Evolutionary conservation across 306 rosid genomes (phyloP), one percentile per base, ranked within the genome.

Genomic region (Hippophae gyantsensis): DNA sequence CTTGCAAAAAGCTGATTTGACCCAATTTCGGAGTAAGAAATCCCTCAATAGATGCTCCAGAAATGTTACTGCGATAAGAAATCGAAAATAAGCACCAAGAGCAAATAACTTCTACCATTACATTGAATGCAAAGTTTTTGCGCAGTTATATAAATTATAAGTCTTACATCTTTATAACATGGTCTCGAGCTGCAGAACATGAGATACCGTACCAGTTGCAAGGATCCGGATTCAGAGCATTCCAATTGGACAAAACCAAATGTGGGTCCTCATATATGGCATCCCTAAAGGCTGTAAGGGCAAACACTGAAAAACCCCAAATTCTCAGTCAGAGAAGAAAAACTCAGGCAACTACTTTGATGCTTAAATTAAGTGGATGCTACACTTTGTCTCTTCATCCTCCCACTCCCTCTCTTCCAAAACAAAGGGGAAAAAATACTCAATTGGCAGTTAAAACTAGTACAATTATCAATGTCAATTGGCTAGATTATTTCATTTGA

Each of bases 11-110:
- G 74, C 78, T 79, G 63, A 93, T 80, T 72, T 82, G 81, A 46
- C 87, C 87, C 79, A 93, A 82, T 66, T 89, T 95, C 50, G 79
- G 88, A 42, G 84, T 80, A 58, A 93, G 77, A 79, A 80, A 86
- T 59, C 99, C 99, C 60, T 56, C 75, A 44, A 93, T 42, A 12
- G 84, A 82, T 52, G 87, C 81, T 56, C 90, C 86, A 13, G 99
- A 80, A 50, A 93, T 70, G 72, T 88, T 84, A 57, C 97, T 90
- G 82, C 82, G 70, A 61, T 69, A 69, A 72, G 44, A 57, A 56
- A 38, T 68, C 68, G 72, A 66, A 65, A 60, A 53, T 57, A 54
- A 54, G 58, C n/a, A 44, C 54, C 64, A 54, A 38, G 43, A 64
- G 57, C 7, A 26, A 12, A 44, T 8, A 66, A 74, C 43, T 54